Conservation (phyloP, 75 land plant genomes). For the Cunninghamia lanceolata region DNA sequence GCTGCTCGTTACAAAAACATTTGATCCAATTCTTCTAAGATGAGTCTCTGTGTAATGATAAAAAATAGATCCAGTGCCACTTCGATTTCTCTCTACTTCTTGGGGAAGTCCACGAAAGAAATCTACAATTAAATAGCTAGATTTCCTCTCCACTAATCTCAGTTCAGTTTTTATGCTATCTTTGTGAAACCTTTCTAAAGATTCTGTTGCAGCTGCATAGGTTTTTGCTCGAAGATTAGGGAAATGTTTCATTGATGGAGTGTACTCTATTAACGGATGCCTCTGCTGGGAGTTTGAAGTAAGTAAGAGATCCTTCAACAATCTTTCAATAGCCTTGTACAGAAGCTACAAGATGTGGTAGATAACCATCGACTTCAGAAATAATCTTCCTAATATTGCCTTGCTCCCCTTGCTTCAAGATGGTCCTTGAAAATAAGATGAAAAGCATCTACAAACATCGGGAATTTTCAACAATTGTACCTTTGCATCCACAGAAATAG, state of each 20-base stretch:
- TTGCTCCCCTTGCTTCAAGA: conserved; percentile 91
- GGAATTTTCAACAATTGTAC: conserved; percentile 87
- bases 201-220: conserved; percentile 73
- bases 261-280: conserved; percentile 79
- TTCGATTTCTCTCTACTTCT: conserved; percentile 69
- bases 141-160: conserved; percentile 89
- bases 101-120: conserved; percentile 87
- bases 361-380: conserved; percentile 88
- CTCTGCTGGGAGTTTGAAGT: conserved; percentile 84
- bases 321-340: conserved; percentile 85
- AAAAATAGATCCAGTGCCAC: conserved; percentile 33
- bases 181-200: conserved; percentile 83
- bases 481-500: conserved; percentile 78
- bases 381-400: conserved; percentile 78
- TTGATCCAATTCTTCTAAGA: conserved; percentile 69
- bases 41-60: conserved; percentile 74
- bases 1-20: no score
- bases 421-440: conserved; percentile 87
- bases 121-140: conserved; percentile 84
- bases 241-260: conserved; percentile 85
- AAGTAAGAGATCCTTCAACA: conserved; percentile 68
- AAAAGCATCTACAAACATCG: conserved; percentile 90
- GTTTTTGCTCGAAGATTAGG: conserved; percentile 85
- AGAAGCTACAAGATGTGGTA: conserved; percentile 88
- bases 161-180: conserved; percentile 75